Conservation (phyloP, 192 early-diverging fungal species). For the Helicostylum pulchrum region DNA sequence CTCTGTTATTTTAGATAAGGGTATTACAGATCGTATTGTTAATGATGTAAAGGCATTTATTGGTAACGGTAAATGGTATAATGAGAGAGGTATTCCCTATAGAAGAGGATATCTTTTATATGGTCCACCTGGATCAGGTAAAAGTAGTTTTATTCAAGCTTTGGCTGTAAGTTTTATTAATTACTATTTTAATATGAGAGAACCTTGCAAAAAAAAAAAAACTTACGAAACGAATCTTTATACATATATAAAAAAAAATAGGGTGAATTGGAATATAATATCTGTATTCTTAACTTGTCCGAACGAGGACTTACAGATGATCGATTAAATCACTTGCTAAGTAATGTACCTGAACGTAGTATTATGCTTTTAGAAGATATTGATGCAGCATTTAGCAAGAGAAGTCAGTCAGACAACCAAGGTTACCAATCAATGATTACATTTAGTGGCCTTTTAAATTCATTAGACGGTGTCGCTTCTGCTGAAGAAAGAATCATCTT, state of each 20-base stretch:
- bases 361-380: conserved; percentile 80
- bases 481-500: conserved; percentile 87
- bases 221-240: background rate
- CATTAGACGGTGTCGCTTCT: conserved; percentile 84
- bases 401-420: conserved; percentile 65
- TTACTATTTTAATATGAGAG: background rate
- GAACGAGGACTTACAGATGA: conserved; percentile 84
- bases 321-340: conserved; percentile 75
- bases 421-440: conserved; percentile 81
- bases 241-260: conserved; percentile 1
- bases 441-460: conserved; percentile 84
- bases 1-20: conserved; percentile 72
- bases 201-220: background rate
- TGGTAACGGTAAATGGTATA: conserved; percentile 79
- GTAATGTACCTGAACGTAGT: conserved; percentile 76
- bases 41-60: conserved; percentile 74
- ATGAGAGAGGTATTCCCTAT: conserved; percentile 84
- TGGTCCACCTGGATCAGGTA: conserved; percentile 88
- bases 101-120: conserved; percentile 84
- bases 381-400: conserved; percentile 80
- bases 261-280: conserved; percentile 82
- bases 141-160: conserved; percentile 91
- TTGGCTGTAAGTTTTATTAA: conserved; percentile 50
- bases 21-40: conserved; percentile 63
- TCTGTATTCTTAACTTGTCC: conserved; percentile 83